phyloP scores from a whole-genome alignment of 73 alveolate species.

The Tetrahymena malaccensis region DNA sequence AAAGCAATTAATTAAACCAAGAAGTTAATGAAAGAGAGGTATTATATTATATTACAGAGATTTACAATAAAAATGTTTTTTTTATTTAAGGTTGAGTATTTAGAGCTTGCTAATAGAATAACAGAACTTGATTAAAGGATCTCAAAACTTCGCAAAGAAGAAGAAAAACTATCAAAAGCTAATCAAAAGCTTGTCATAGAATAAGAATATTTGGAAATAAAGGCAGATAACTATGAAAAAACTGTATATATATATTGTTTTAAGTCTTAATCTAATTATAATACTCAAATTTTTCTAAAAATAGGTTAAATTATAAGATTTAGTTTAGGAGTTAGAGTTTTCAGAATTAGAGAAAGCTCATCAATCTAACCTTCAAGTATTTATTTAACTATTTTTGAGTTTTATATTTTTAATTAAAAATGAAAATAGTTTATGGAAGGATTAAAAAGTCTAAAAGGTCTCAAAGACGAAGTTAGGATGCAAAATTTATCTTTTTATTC shows the following conservation, averaged over 20 bases:
- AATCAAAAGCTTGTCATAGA: neutral
- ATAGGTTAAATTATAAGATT: neutral
- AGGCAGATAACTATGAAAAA: neutral
- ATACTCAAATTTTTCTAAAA: neutral
- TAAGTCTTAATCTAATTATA: neutral
- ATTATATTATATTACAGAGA: neutral
- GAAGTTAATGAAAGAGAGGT: neutral
- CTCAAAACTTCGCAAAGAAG: neutral
- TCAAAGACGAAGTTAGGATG: neutral
- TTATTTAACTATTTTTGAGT: neutral
- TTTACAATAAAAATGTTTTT: neutral
- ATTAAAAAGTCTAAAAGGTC: neutral
- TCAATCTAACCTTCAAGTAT: neutral
- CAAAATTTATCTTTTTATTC: neutral
- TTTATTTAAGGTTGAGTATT: neutral
- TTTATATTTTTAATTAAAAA: neutral
- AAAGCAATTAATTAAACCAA: neutral
- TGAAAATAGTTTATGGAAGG: neutral
- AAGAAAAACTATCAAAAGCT: neutral
- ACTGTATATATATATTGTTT: neutral
- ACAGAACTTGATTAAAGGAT: neutral
- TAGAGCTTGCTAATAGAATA: neutral
- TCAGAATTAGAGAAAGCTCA: neutral
- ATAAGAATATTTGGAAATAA: neutral
- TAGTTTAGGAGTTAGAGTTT: neutral